Evolutionary conservation across 495 filamentous ascomycete genomes (phyloP), one percentile per base, ranked within the genome.

Genomic region (Apiosordaria backusii): DNA sequence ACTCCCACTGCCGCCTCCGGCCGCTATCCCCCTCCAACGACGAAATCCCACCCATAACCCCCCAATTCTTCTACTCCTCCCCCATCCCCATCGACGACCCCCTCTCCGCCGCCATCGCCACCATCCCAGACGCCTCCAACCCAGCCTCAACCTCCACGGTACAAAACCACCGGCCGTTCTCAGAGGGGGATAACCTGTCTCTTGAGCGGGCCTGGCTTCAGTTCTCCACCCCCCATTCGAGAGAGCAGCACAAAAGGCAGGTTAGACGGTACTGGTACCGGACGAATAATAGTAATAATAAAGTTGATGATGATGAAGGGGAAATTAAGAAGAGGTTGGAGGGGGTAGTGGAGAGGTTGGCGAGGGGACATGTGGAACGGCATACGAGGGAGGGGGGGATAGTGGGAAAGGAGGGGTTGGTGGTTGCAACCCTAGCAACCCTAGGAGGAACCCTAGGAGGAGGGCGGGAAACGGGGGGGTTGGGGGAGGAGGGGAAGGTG

Each of bases 11-110:
- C 22, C 52, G 52, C 0, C 52, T 55, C 52, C 52, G 52, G 3
- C 52, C 52, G 3, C 7, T 55, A 55, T 21, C 52, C 52, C 52
- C 52, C 18, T 13, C n/a, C 10, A 22, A 59, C 15, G 21, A 25
- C 21, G 23, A 59, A 21, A 9, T n/a, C 16, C 87, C 87, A 6
- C 76, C 79, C 7, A 70, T 90, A 29, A 82, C 82, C 25, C 83
- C 89, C 55, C 92, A 92, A 55, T 96, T 90, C 79, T 96, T 94
- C 74, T 95, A 94, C 77, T 81, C 85, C 27, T 93, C 91, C 16
- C 80, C 84, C 21, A 80, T 91, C 29, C 87, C 91, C 50, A 89
- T 96, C 72, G 92, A 96, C 74, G 92, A 96, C 75, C 91, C 92
- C 15, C 83, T 94, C 53, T 88, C 89, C 4, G 83, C 89, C 1